Base-by-base conservation (phyloP, 2,329 filamentous ascomycete genomes). In the Hypoxylon sp. region DNA sequence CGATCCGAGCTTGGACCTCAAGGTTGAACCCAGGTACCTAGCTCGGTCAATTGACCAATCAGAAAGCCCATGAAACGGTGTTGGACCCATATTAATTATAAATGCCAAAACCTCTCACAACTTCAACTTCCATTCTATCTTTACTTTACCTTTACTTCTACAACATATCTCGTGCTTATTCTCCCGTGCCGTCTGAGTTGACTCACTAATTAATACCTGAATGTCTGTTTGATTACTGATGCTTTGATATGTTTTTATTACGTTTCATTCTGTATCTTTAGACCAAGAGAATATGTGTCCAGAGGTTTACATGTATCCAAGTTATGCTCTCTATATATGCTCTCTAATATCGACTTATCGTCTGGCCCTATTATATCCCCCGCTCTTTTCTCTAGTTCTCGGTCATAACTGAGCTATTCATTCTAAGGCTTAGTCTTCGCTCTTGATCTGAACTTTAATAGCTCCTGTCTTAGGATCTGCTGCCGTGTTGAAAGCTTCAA, bases 361-460 rank as follows among this genome's bases (percentile, higher is more conserved):
- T 28, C 46, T 45, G 25, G 32, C 14, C 52, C 10, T 46, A 53
- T 62, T 53, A 41, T 52, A 43, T 30, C 38, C 19, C 30, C 23
- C 1, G n/a, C 11, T 51, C 32, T 50, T 59, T 17, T 28, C 10
- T 51, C 32, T n/a, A 25, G 21, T 3, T 48, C 25, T 41, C 59
- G 17, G 32, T 14, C 43, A 38, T 17, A 23, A 38, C 21, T 23
- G 17, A 21, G 17, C 23, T 41, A 23, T 49, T 23, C 43, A 2
- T 11, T 9, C 6, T 19, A 23, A 14, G 11, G 46, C 21, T 73
- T 81, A 87, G 9, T 88, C 86, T 70, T 87, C 72, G 75, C 88
- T 93, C 84, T 94, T 93, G 76, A 98, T 98, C 86, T 94, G 92
- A 67, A 98, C 94, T 86, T 98, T 98, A 82, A 98, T 98, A n/a